Conservation (phyloP, 257 asterid genomes). For the Nemophila menziesii region DNA sequence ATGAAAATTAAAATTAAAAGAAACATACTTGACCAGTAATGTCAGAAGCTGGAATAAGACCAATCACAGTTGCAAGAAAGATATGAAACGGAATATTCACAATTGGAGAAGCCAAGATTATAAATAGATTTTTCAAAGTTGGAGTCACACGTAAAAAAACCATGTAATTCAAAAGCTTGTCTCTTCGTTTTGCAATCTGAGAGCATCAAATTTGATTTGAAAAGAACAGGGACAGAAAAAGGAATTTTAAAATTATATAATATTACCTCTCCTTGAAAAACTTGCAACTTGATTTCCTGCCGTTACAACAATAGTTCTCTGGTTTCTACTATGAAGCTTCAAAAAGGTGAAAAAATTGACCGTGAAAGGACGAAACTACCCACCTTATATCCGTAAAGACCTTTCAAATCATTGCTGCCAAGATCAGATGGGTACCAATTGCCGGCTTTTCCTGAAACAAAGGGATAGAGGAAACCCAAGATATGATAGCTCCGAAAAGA, state of each 20-base stretch:
- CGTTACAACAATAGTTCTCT: no score
- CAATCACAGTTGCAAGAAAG: slow-evolving; percentile 74
- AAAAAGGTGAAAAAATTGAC: no score
- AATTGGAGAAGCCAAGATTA: slow-evolving; percentile 87
- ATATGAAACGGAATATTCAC: slow-evolving; percentile 79
- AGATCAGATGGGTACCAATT: slow-evolving; percentile 91
- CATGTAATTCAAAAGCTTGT: slow-evolving; percentile 86
- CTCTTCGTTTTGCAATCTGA: slow-evolving; percentile 78
- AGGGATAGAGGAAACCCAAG: slow-evolving; percentile 96
- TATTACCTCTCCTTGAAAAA: slow-evolving; percentile 86
- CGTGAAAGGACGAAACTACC: no score
- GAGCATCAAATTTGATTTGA: slow-evolving; percentile 6
- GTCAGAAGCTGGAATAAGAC: slow-evolving; percentile 79
- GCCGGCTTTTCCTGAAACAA: slow-evolving; percentile 62
- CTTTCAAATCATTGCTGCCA: slow-evolving; percentile 88
- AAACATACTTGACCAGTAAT: slow-evolving; percentile 71
- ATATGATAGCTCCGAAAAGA: slow-evolving; percentile 85
- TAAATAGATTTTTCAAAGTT: slow-evolving; percentile 80
- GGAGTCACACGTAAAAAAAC: slow-evolving; percentile 84
- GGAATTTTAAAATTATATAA: no score
- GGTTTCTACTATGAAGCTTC: no score
- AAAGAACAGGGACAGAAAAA: background rate
- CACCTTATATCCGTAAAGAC: slow-evolving; percentile 93
- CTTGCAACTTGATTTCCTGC: slow-evolving; percentile 63
- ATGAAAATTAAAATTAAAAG: slow-evolving; percentile 2